Evolutionary conservation across 163 green algal genomes (phyloP).

Genomic region (Trebouxiophyceae sp.): DNA sequence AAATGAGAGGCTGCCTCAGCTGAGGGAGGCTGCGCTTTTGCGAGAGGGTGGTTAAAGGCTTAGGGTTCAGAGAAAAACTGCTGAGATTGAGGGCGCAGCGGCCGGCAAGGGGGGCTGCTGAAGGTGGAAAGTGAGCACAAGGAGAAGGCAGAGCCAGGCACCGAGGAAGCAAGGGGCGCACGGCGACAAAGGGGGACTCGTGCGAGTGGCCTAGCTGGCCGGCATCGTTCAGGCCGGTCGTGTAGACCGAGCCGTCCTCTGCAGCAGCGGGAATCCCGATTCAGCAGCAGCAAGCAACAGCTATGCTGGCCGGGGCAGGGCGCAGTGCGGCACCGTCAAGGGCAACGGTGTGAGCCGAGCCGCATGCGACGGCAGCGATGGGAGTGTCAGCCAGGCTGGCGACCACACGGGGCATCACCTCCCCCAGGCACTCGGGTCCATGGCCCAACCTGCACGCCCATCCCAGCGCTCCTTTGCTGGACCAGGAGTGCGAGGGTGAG

Average conservation of each 20-base stretch:
- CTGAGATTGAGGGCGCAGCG: neutral
- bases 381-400: slow-evolving; percentile 25
- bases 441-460: slow-evolving; percentile 37
- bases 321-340: neutral
- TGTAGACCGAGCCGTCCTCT: slow-evolving; percentile 42
- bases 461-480: no score
- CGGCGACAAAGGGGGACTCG: slow-evolving; percentile 30
- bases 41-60: no score
- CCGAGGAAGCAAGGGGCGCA: slow-evolving; percentile 4
- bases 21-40: neutral
- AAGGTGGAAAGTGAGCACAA: neutral
- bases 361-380: slow-evolving; percentile 43
- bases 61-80: neutral
- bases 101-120: neutral
- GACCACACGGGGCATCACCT: slow-evolving; percentile 27
- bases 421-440: slow-evolving; percentile 5
- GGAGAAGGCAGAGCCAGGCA: neutral
- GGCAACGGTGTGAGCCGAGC: slow-evolving; percentile 69
- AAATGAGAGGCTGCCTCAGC: no score
- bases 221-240: slow-evolving; percentile 48
- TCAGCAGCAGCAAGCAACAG: neutral
- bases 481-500: no score
- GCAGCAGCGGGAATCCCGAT: neutral
- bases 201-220: slow-evolving; percentile 53
- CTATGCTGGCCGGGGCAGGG: neutral